Evolutionary conservation across 495 filamentous ascomycete genomes (phyloP).

Genomic region (Daldinia loculata): DNA sequence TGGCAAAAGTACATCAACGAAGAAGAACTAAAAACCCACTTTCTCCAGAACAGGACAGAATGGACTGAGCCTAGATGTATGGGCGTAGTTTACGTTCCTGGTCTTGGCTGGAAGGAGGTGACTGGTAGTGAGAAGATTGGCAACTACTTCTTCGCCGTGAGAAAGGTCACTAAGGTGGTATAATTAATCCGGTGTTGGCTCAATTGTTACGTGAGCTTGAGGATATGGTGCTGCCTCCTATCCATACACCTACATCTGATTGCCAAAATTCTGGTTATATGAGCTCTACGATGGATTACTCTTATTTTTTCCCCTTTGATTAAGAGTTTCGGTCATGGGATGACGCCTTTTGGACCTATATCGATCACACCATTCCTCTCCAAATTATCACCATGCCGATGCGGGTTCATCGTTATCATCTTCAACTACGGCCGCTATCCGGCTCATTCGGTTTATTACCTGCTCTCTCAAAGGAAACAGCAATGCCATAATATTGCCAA

Average conservation of each 20-base stretch:
- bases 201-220: neutral
- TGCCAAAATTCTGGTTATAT: neutral
- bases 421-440: neutral
- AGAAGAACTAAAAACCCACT: constrained; percentile 73
- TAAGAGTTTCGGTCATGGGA: neutral
- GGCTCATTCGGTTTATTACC: neutral
- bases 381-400: neutral
- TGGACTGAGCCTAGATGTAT: constrained; percentile 64
- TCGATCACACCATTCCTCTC: neutral
- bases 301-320: neutral
- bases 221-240: neutral
- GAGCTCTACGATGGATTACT: neutral
- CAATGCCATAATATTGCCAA: neutral
- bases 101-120: constrained; percentile 89
- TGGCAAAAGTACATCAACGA: constrained; percentile 96
- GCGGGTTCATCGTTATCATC: neutral
- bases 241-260: neutral
- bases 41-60: constrained; percentile 60
- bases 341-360: neutral
- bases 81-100: constrained; percentile 92
- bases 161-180: constrained; percentile 52
- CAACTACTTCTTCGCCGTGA: constrained; percentile 95
- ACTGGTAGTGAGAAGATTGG: constrained; percentile 83
- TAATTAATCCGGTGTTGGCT: neutral
- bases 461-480: neutral